A percentile compares a stretch with the other conserved stretches of the same genome.
phyloP scores from a whole-genome alignment of 257 asterid genomes.

The Forsythia suspensa region DNA sequence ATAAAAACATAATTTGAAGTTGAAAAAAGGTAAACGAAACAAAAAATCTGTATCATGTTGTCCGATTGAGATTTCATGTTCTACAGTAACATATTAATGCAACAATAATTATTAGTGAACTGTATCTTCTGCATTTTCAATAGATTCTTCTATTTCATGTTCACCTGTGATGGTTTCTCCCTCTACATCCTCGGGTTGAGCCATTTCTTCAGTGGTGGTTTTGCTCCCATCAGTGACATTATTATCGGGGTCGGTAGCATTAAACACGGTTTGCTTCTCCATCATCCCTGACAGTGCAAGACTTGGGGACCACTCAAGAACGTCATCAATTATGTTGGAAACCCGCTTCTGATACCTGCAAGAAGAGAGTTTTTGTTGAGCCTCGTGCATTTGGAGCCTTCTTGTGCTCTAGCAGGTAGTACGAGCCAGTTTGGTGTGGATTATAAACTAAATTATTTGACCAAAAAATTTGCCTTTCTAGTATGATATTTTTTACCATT shows the following conservation, averaged over 20 bases:
- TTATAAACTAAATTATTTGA: too few relatives aligned
- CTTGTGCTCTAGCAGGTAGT: too few relatives aligned
- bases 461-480: too few relatives aligned
- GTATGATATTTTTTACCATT: too few relatives aligned
- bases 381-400: too few relatives aligned
- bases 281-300: conserved; percentile 94
- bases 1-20: conserved; percentile 17
- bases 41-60: conserved; percentile 13
- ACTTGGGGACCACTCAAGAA: conserved; percentile 95
- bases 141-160: conserved; percentile 44
- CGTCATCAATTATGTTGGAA: conserved; percentile 92
- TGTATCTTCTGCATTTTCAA: conserved; percentile 28
- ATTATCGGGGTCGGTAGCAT: conserved; percentile 48
- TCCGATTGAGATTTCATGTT: conserved; percentile 25
- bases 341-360: conserved; percentile 96
- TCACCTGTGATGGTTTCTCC: conserved; percentile 36
- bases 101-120: conserved; percentile 31
- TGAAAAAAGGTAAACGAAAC: background rate
- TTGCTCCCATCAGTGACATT: conserved; percentile 47
- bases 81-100: conserved; percentile 25
- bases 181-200: conserved; percentile 26
- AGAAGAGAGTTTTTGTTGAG: conserved; percentile 2
- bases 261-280: conserved; percentile 68
- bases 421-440: too few relatives aligned
- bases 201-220: conserved; percentile 31